Conservation (phyloP, 1,284 basidiomycete genomes). For the Ustilago shanxiensis region DNA sequence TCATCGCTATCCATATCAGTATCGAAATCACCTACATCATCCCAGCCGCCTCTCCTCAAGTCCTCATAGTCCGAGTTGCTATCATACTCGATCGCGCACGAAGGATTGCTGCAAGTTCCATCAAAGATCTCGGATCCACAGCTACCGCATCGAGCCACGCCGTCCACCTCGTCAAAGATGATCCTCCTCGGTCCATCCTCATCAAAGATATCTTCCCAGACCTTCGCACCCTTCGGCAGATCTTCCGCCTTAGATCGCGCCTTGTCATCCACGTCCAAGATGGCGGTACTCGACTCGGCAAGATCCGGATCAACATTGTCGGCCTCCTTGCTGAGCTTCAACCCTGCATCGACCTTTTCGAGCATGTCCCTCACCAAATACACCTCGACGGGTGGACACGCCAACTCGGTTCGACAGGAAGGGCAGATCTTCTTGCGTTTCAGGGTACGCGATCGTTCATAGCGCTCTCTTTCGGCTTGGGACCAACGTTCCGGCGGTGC, state of each 20-base stretch:
- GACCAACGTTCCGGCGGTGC: constrained; percentile 23
- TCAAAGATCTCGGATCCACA: constrained; percentile 64
- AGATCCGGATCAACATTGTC: constrained; percentile 25
- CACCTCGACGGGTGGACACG: constrained; percentile 60
- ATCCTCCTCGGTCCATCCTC: constrained; percentile 38
- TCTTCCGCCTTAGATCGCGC: constrained; percentile 40
- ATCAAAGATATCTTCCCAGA: constrained; percentile 58
- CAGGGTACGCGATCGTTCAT: constrained; percentile 38
- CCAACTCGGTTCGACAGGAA: constrained; percentile 60
- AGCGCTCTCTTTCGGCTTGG: constrained; percentile 13
- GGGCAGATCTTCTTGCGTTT: constrained; percentile 65
- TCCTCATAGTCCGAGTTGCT: constrained; percentile 31
- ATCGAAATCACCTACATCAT: constrained; percentile 26
- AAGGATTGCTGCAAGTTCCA: constrained; percentile 55
- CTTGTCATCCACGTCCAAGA: constrained; percentile 35
- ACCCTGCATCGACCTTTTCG: constrained; percentile 47
- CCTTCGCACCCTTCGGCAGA: constrained; percentile 40
- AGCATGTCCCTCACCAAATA: constrained; percentile 61
- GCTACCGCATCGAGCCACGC: constrained; percentile 59
- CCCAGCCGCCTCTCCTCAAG: constrained; percentile 18
- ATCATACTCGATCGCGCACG: constrained; percentile 55
- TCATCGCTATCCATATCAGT: constrained; percentile 12
- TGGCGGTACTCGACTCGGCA: constrained; percentile 32
- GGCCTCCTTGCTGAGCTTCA: constrained; percentile 25
- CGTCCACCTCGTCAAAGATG: constrained; percentile 63